phyloP scores from a whole-genome alignment of 495 filamentous ascomycete genomes.

The Friedmanniomyces simplex region DNA sequence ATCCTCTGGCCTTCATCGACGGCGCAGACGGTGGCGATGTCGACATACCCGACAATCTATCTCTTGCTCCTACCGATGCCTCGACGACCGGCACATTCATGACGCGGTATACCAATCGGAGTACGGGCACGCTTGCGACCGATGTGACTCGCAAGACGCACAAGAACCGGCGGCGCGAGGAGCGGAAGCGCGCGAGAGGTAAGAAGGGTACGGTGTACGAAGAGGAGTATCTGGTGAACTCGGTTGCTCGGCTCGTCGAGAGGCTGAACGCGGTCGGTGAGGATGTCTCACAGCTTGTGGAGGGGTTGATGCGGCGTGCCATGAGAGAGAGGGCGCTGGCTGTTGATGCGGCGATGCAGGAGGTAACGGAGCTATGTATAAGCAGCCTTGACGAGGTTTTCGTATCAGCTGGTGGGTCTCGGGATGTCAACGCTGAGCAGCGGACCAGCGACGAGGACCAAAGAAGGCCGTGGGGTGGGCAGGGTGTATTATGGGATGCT shows the following conservation, averaged over 20 bases:
- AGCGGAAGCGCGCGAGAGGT: slow-evolving; percentile 86
- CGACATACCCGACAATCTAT: slow-evolving; percentile 84
- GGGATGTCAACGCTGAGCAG: slow-evolving; percentile 16
- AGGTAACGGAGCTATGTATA: slow-evolving; percentile 59
- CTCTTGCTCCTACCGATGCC: slow-evolving; percentile 73
- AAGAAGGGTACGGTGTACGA: slow-evolving; percentile 97
- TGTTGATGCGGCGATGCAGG: slow-evolving; percentile 58
- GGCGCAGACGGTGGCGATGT: slow-evolving; percentile 42
- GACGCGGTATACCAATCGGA: slow-evolving; percentile 78
- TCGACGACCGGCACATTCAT: slow-evolving; percentile 73
- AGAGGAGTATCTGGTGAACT: slow-evolving; percentile 89
- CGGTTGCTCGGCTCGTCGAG: slow-evolving; percentile 72
- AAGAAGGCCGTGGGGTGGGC: slow-evolving; percentile 26
- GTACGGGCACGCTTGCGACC: slow-evolving; percentile 54
- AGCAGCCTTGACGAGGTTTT: slow-evolving; percentile 60
- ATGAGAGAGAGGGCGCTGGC: slow-evolving; percentile 83
- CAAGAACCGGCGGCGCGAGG: slow-evolving; percentile 75
- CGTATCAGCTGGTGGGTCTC: slow-evolving; percentile 18
- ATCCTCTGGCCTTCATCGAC: slow-evolving; percentile 51
- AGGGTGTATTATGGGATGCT: slow-evolving; percentile 32
- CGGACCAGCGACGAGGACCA: slow-evolving; percentile 26
- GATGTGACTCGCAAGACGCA: slow-evolving; percentile 61
- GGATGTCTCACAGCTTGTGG: slow-evolving; percentile 62
- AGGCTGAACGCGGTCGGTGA: slow-evolving; percentile 58
- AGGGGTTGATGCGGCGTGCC: slow-evolving; percentile 60